phyloP scores from a whole-genome alignment of 805 yeast species.

The Wickerhamomyces bovis region DNA sequence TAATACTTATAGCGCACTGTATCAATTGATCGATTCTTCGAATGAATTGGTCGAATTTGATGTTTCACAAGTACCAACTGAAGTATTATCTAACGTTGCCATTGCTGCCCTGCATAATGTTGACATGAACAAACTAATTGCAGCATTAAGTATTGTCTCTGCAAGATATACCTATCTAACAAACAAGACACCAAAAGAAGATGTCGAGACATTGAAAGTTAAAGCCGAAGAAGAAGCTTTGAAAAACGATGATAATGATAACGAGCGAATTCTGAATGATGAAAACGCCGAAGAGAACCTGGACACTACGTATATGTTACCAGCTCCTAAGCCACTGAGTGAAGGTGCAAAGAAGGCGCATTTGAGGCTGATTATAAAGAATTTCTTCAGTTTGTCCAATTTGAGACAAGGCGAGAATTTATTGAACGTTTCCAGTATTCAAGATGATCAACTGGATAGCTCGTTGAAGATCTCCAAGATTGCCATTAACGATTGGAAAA shows the following conservation, averaged over 20 bases:
- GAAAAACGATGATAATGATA: slow-evolving; percentile 22
- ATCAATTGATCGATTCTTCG: slow-evolving; percentile 54
- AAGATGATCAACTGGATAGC: slow-evolving; percentile 14
- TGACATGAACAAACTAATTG: slow-evolving; percentile 45
- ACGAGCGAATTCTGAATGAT: slow-evolving; percentile 14
- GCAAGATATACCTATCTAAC: slow-evolving; percentile 53
- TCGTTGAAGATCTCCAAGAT: slow-evolving; percentile 23
- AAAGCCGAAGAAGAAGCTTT: slow-evolving; percentile 23
- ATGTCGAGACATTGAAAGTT: slow-evolving; percentile 24
- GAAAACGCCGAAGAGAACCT: slow-evolving; percentile 31
- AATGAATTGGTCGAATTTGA: slow-evolving; percentile 66
- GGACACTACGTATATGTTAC: slow-evolving; percentile 43
- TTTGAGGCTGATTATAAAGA: slow-evolving; percentile 49
- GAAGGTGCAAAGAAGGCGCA: slow-evolving; percentile 52
- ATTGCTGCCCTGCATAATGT: slow-evolving; percentile 57
- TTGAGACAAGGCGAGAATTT: slow-evolving; percentile 18
- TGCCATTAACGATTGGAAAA: slow-evolving; percentile 47
- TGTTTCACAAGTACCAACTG: slow-evolving; percentile 59
- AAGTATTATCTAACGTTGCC: slow-evolving; percentile 59
- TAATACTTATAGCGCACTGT: slow-evolving; percentile 56
- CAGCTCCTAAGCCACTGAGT: slow-evolving; percentile 50
- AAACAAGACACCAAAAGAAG: slow-evolving; percentile 18
- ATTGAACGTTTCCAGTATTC: slow-evolving; percentile 16
- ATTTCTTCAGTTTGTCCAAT: slow-evolving; percentile 47
- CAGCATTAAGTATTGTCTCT: slow-evolving; percentile 64